Evolutionary conservation across 2,329 filamentous ascomycete genomes (phyloP).

Genomic region (Ophidiomyces ophidiicola): DNA sequence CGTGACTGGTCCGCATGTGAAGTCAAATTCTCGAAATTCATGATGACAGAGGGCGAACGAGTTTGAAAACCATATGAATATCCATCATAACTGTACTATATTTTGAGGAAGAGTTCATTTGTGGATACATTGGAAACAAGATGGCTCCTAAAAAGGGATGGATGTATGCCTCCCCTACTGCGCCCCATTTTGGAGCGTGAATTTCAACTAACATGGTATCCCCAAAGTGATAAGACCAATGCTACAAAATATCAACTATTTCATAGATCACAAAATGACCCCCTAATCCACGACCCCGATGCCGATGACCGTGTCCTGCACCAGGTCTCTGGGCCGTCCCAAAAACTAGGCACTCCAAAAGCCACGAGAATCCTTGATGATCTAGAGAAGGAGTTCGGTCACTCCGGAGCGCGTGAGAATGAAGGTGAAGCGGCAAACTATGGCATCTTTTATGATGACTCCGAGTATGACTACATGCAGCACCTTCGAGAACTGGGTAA

Average conservation of each 20-base stretch:
- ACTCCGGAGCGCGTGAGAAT: conserved; percentile 60
- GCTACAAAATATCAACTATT: conserved; percentile 18
- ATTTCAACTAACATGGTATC: conserved; percentile 6
- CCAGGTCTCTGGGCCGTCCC: conserved; percentile 40
- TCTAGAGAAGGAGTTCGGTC: conserved; percentile 60
- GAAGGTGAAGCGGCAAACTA: conserved; percentile 93
- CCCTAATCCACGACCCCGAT: conserved; percentile 81
- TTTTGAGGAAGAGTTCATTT: not conserved
- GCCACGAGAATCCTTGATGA: conserved; percentile 60
- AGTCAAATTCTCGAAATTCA: not conserved
- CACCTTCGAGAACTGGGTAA: conserved; percentile 79
- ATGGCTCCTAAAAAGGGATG: conserved; percentile 16
- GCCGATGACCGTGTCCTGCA: conserved; percentile 87
- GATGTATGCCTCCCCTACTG: conserved; percentile 13
- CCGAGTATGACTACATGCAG: conserved; percentile 98
- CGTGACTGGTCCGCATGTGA: not conserved
- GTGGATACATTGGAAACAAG: not conserved
- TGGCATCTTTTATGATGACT: conserved; percentile 90
- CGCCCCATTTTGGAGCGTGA: not conserved
- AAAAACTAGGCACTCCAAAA: conserved; percentile 23
- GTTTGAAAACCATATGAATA: too few relatives aligned
- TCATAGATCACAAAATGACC: conserved; percentile 82
- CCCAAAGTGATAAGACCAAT: conserved; percentile 16
- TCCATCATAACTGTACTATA: too few relatives aligned
- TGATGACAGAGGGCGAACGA: too few relatives aligned